Percentiles rank a stretch among this genome's conserved stretches.
Conservation (phyloP, 1,139 yeast genomes). For the Zygoascus meyerae region DNA sequence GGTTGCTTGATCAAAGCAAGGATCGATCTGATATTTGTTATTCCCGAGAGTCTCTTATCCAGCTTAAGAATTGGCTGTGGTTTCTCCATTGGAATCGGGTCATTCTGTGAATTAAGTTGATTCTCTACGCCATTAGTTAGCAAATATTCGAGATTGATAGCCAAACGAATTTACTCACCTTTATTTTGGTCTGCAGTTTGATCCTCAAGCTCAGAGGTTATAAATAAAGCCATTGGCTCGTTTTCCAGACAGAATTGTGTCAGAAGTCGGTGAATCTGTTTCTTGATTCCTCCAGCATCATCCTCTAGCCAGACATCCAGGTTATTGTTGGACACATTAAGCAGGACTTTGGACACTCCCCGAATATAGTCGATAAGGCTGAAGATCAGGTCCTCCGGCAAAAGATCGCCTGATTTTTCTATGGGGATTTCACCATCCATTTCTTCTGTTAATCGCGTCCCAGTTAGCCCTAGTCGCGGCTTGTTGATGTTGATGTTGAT, state of each 20-base stretch:
- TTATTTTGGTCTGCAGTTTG: conserved; percentile 12
- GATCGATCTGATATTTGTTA: conserved; percentile 18
- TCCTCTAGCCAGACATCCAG: conserved; percentile 21
- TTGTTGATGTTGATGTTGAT: conserved; percentile 1
- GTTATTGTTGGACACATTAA: conserved; percentile 22
- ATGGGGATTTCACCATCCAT: too few species aligned
- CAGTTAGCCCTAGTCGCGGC: too few species aligned
- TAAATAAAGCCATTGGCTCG: conserved; percentile 23
- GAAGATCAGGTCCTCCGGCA: neutral
- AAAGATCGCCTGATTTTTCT: too few species aligned
- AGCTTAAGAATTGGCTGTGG: conserved; percentile 10
- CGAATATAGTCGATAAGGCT: conserved; percentile 16
- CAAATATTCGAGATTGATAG: conserved; percentile 1
- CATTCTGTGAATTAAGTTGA: neutral
- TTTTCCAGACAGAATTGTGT: conserved; percentile 22
- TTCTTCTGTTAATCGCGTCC: too few species aligned
- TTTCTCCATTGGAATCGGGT: neutral
- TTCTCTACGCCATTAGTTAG: neutral
- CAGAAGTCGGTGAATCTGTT: conserved; percentile 11
- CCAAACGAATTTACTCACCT: conserved; percentile 1
- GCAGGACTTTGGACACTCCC: conserved; percentile 17
- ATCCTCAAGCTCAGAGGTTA: conserved; percentile 20
- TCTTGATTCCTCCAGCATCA: too few species aligned
- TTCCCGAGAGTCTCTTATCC: conserved; percentile 14
- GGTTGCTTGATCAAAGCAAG: conserved; percentile 44